Base-by-base conservation (phyloP, 257 asterid species). In the Solanum bukasovii region DNA sequence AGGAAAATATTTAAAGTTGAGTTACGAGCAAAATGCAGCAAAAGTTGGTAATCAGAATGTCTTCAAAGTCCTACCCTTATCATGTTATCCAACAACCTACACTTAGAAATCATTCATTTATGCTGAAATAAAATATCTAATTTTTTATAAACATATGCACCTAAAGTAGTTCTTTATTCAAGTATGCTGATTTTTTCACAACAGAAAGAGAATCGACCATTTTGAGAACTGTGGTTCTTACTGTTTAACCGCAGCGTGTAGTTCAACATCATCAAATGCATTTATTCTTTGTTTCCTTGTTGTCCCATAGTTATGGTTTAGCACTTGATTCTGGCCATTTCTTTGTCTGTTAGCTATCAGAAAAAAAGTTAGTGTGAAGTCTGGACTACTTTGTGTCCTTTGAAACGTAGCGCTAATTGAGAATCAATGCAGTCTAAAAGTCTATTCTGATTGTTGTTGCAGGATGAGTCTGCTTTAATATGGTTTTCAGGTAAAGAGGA, bases 401-500 rank as follows among this genome's bases (percentile, higher is more conserved):
- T 78, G 71, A 87, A 75, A 6, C 7, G 37, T 68, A 18, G 70
- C 31, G 9, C 79, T 52, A 75, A 81, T 46, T 49, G 44, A 75
- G 27, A 78, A 63, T 49, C 61, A 65, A 46, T 77, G 35, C 68
- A 73, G 78, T 44, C 46, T 86, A 37, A 70, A 67, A 59, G 18
- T 65, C 25, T n/a, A 31, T 61, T 79, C 13, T 86, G 29, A 73
- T 31, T 46, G 31, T 83, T 78, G 44, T 86, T 86, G 88, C 97
- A 96, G 99, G 99, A 96, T 86, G 99, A 96, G 90, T 91, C 98
- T 89, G 93, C 94, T 92, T 93, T 96, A 92, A 93, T 96, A 91
- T 96, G 99, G 98, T 94, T 92, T 91, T 95, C 98, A 10, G 98
- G 98, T 87, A 96, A 94, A 93, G 98, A 96, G 91, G 98, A 96